Conservation (phyloP, 192 early-diverging fungal species). For the Podila horticola region DNA sequence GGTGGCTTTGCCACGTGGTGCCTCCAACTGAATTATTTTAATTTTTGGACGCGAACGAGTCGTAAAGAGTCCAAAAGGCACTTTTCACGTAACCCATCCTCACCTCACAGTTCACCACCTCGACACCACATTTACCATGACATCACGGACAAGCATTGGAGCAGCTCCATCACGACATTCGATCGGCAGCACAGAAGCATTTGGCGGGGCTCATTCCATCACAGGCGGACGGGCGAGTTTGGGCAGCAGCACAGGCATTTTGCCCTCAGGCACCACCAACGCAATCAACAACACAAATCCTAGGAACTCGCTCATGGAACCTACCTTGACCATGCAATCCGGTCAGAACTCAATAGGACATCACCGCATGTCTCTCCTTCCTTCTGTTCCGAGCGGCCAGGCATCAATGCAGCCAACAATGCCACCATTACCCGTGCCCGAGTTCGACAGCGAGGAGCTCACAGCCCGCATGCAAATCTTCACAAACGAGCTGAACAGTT, state of each 20-base stretch:
- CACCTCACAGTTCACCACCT: no score
- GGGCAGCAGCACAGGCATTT: neutral
- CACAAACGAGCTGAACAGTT: slow-evolving; percentile 22
- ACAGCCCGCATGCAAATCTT: slow-evolving; percentile 22
- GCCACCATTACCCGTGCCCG: slow-evolving; percentile 11
- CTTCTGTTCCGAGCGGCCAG: neutral
- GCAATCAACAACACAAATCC: neutral
- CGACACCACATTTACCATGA: no score
- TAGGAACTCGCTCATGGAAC: neutral
- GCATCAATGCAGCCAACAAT: neutral
- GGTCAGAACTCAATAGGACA: neutral
- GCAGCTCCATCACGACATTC: no score
- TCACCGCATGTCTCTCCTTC: neutral
- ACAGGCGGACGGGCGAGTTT: no score
- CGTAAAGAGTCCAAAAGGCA: no score
- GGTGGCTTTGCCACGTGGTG: no score
- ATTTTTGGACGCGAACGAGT: no score
- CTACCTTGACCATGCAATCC: neutral
- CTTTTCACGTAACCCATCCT: no score
- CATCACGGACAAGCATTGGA: no score
- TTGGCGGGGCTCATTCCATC: no score
- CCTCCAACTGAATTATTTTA: no score
- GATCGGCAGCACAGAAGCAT: no score
- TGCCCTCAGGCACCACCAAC: neutral
- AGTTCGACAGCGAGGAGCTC: slow-evolving; percentile 39